A percentile compares a stretch with the other conserved stretches of the same genome.
Evolutionary conservation across 1,284 basidiomycete genomes (phyloP).

Genomic region (Cryptococcus wingfieldii): DNA sequence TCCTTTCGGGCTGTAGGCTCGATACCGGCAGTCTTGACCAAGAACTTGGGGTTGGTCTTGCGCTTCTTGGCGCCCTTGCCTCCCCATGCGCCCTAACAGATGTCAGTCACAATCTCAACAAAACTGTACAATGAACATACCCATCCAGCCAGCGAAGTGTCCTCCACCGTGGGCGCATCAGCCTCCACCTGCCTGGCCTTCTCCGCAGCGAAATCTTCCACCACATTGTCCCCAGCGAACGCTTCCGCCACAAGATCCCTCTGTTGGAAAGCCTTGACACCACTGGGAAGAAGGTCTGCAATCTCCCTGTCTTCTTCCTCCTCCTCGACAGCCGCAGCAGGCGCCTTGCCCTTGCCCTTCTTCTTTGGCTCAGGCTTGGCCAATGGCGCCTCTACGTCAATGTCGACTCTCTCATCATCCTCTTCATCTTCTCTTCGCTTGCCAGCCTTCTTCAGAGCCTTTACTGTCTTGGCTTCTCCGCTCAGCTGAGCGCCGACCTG

Average conservation of each 20-base stretch:
- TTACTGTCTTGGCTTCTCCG: conserved; percentile 61
- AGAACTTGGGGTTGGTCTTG: conserved; percentile 54
- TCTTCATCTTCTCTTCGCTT: conserved; percentile 56
- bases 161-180: conserved; percentile 79
- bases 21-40: conserved; percentile 78
- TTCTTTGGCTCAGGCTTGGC: neutral
- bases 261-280: conserved; percentile 51
- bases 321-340: conserved; percentile 42
- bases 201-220: conserved; percentile 74
- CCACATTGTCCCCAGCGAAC: conserved; percentile 92
- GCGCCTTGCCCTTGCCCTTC: conserved; percentile 14
- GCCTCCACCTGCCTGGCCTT: conserved; percentile 73
- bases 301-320: conserved; percentile 59
- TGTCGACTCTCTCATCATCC: conserved; percentile 74
- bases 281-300: conserved; percentile 35
- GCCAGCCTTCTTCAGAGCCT: conserved; percentile 63
- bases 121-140: conserved; percentile 52
- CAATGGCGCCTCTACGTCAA: conserved; percentile 54
- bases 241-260: conserved; percentile 85
- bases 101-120: neutral
- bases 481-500: conserved; percentile 54
- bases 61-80: conserved; percentile 61
- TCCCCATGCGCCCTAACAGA: conserved; percentile 77
- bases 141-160: conserved; percentile 93
- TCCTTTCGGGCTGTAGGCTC: conserved; percentile 75